Evolutionary conservation across 2,329 filamentous ascomycete species (phyloP), one percentile per base, ranked within the genome.

Genomic region (Fusarium sulawesiense): DNA sequence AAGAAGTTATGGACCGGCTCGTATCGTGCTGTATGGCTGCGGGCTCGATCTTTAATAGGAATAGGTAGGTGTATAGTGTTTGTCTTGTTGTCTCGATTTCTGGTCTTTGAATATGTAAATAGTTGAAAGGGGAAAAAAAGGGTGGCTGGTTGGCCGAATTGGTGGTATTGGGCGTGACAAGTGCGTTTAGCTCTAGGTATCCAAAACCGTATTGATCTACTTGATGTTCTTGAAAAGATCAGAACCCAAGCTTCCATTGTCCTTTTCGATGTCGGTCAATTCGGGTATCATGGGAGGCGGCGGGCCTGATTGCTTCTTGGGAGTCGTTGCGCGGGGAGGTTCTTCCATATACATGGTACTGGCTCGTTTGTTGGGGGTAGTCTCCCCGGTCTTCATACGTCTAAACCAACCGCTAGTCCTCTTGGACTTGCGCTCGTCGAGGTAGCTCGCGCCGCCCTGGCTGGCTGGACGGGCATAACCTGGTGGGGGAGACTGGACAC

Each of bases 261-360:
- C 81, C 59, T 84, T 82, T 72, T 87, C 82, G 58, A 88, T 80
- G 50, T 84, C 82, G 72, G 78, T 82, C 51, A 89, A 80, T 75
- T 89, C 87, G 21, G 87, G 87, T 53, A 89, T 89, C 86, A 86
- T 88, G 25, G 87, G 87, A 40, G 87, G 86, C 59, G 87, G 87
- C 11, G 87, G 86, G 13, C 84, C 85, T 37, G 76, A 68, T 8
- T 81, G 77, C 66, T 83, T 83, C 73, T 76, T 73, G 50, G 68
- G 57, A 42, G 76, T 73, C 56, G 78, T 70, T 29, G 72, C 57
- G 12, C 65, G 66, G 51, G 77, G 63, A 27, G 76, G 56, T 48
- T 82, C 79, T 47, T 84, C 80, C 59, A 71, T 49, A 46, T 83
- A 80, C 48, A 83, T 68, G 61, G 83, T 75, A 73, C 82, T 85